A percentile compares a stretch with the other conserved stretches of the same genome.
Conservation (phyloP, 768 basidiomycete genomes). For the Xerocomus potaroensis region DNA sequence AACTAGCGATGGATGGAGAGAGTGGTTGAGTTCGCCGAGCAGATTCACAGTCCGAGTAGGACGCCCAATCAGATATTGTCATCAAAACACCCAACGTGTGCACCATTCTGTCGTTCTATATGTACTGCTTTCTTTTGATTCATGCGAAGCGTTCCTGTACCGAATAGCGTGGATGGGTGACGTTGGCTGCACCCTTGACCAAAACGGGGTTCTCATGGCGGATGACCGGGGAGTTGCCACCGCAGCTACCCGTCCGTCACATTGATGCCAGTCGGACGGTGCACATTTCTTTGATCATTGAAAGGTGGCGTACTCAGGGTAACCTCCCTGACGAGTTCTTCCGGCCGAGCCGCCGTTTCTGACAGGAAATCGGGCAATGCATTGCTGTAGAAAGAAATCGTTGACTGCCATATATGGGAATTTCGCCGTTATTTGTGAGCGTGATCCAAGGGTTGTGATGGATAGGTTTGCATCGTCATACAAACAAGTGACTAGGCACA, state of each 20-base stretch:
- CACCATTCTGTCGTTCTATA: slow-evolving; percentile 18
- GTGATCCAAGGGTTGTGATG: too few relatives aligned
- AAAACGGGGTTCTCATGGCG: slow-evolving; percentile 9
- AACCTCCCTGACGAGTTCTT: slow-evolving; percentile 15
- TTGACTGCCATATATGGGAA: slow-evolving; percentile 5
- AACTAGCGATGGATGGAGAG: neutral
- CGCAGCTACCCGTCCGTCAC: slow-evolving; percentile 23
- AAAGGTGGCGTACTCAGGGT: slow-evolving; percentile 24
- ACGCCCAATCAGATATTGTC: slow-evolving; percentile 17
- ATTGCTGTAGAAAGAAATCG: slow-evolving; percentile 4
- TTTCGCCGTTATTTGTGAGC: slow-evolving; percentile 9
- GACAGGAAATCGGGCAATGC: slow-evolving; percentile 4
- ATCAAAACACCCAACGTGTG: slow-evolving; percentile 26
- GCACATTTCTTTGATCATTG: slow-evolving; percentile 8
- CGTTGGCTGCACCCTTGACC: slow-evolving; percentile 19
- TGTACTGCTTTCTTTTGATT: too few relatives aligned
- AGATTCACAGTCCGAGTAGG: slow-evolving; percentile 14
- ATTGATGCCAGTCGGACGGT: slow-evolving; percentile 13
- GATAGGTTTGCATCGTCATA: too few relatives aligned
- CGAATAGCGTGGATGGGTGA: slow-evolving; percentile 16
- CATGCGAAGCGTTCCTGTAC: slow-evolving; percentile 25
- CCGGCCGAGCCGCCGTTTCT: slow-evolving; percentile 11
- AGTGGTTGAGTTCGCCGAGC: slow-evolving; percentile 21
- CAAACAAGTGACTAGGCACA: too few relatives aligned
- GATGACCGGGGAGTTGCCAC: slow-evolving; percentile 22